Percentiles rank a stretch among this genome's conserved stretches.
These are phyloP conservation scores for Phytopythium helicoides DNA, from an alignment of 352 stramenopile species.

Conservation along the genomic window DNA sequence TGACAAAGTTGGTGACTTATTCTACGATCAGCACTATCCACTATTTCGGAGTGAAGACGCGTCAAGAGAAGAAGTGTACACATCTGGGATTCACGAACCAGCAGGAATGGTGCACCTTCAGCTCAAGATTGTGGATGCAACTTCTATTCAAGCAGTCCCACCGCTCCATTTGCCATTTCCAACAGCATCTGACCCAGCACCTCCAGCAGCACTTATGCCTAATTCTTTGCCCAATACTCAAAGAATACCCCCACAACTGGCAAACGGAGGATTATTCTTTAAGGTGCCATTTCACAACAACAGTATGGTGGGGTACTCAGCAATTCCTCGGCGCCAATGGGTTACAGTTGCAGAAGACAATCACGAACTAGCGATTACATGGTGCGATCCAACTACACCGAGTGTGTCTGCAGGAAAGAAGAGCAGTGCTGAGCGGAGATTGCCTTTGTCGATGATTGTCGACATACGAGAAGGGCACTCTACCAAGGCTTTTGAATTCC, in stretches of 20 bases:
- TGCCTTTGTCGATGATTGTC: constrained; percentile 32
- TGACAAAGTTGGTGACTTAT: constrained; percentile 31
- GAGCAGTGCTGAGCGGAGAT: constrained; percentile 28
- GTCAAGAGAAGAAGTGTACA: constrained; percentile 9
- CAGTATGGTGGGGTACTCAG: constrained; percentile 29
- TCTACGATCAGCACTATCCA: constrained; percentile 69
- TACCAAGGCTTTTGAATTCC: constrained; percentile 62
- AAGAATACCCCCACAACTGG: constrained; percentile 39
- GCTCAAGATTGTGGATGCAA: constrained; percentile 54
- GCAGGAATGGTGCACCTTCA: constrained; percentile 66
- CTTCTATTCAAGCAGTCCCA: constrained; percentile 16
- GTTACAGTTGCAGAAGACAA: constrained; percentile 34
- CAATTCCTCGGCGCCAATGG: constrained; percentile 55
- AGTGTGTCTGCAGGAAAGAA: constrained; percentile 25
- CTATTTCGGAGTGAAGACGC: constrained; percentile 30
- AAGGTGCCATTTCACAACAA: constrained; percentile 77
- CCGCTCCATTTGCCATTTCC: constrained; percentile 25
- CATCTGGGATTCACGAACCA: no score
- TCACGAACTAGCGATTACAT: constrained; percentile 51
- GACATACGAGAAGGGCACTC: constrained; percentile 55
- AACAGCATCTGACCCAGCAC: background rate
- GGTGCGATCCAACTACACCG: constrained; percentile 59
- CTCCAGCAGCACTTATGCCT: background rate
- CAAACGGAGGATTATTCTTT: constrained; percentile 64
- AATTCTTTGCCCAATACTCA: constrained; percentile 1